These are phyloP conservation scores for Prinsepia uniflora DNA, from an alignment of 306 rosid species.

Conservation along the genomic window DNA sequence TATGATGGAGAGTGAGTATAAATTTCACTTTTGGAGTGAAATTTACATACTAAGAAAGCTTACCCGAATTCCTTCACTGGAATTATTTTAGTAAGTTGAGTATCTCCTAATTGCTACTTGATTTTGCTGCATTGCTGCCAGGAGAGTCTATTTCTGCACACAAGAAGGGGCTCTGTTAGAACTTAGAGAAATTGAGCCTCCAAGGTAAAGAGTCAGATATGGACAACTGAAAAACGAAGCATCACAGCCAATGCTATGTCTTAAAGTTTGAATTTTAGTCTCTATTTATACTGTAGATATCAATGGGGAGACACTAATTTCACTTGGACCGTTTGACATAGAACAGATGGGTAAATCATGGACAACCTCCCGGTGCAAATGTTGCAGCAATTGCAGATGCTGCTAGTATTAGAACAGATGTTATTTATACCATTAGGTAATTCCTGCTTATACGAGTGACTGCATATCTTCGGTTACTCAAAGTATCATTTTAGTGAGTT, in stretches of 20 bases:
- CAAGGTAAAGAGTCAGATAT: conserved; percentile 61
- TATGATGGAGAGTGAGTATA: conserved; percentile 64
- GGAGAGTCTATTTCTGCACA: conserved; percentile 79
- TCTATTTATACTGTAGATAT: conserved; percentile 19
- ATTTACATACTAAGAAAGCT: conserved; percentile 12
- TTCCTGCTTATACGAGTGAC: background rate
- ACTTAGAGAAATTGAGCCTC: conserved; percentile 53
- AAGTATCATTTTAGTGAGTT: background rate
- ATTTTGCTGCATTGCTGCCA: conserved; percentile 32
- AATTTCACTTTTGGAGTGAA: conserved; percentile 16
- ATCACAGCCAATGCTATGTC: conserved; percentile 13
- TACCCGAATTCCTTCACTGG: conserved; percentile 12
- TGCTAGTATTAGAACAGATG: conserved; percentile 51
- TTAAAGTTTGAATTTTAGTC: conserved; percentile 19
- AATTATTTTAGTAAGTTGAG: conserved; percentile 5
- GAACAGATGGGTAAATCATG: conserved; percentile 90
- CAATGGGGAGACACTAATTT: conserved; percentile 42
- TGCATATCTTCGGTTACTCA: background rate
- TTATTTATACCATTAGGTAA: conserved; percentile 88
- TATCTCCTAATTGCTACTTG: conserved; percentile 18
- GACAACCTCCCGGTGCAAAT: conserved; percentile 85
- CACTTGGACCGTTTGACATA: conserved; percentile 38
- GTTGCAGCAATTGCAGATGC: conserved; percentile 84
- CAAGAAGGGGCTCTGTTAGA: conserved; percentile 63
- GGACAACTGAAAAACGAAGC: conserved; percentile 1